These are phyloP conservation scores for Kodamaea derodonti DNA, from an alignment of 1,139 yeast genomes.

Conservation along the genomic window DNA sequence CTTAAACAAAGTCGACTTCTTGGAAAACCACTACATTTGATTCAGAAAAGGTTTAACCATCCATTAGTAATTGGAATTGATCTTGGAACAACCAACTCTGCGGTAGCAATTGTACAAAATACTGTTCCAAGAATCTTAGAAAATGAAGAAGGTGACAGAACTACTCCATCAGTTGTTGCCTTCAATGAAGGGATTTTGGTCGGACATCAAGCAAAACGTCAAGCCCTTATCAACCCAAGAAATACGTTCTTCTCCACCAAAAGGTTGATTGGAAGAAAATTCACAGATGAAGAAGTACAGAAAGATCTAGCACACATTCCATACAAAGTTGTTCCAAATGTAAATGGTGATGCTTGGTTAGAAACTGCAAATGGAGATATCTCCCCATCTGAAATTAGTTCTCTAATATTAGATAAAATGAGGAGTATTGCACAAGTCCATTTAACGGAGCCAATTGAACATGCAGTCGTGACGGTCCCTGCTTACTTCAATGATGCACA, in stretches of 20 bases:
- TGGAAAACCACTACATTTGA: too few species aligned
- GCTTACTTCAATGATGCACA: slow-evolving; percentile 79
- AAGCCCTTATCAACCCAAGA: slow-evolving; percentile 58
- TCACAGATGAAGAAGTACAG: slow-evolving; percentile 60
- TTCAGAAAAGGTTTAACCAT: too few species aligned
- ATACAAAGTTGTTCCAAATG: slow-evolving; percentile 48
- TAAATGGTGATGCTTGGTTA: slow-evolving; percentile 64
- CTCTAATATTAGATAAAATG: slow-evolving; percentile 51
- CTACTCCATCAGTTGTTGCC: slow-evolving; percentile 74
- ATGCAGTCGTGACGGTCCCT: slow-evolving; percentile 77
- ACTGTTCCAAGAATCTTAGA: slow-evolving; percentile 55
- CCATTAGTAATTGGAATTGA: slow-evolving; percentile 73
- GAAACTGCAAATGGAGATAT: slow-evolving; percentile 35
- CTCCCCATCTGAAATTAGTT: slow-evolving; percentile 59
- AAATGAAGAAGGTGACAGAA: slow-evolving; percentile 63
- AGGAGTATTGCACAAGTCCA: slow-evolving; percentile 51
- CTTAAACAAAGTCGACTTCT: too few species aligned
- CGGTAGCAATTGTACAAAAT: slow-evolving; percentile 64
- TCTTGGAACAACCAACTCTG: slow-evolving; percentile 78
- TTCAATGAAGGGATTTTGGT: slow-evolving; percentile 44
- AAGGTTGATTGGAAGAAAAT: slow-evolving; percentile 67
- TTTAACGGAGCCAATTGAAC: slow-evolving; percentile 36
- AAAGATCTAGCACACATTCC: slow-evolving; percentile 54
- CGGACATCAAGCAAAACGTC: slow-evolving; percentile 65
- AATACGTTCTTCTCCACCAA: slow-evolving; percentile 76